Evolutionary conservation across 2,329 filamentous ascomycete genomes (phyloP).

Genomic region (Beauveria australis): DNA sequence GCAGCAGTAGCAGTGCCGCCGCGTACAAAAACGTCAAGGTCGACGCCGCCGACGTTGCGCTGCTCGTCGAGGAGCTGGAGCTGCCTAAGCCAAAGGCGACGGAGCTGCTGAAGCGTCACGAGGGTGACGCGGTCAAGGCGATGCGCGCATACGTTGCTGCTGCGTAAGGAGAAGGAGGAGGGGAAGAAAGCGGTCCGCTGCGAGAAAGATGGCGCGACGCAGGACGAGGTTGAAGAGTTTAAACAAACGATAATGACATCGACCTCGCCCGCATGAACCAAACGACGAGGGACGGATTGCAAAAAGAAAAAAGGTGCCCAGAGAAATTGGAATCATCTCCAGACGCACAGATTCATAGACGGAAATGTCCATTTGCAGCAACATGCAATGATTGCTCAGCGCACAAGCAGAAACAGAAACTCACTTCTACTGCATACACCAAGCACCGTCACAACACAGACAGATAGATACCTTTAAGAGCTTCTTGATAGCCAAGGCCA

Average conservation of each 20-base stretch:
- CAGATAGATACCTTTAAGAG: background rate
- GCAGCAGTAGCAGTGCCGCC: background rate
- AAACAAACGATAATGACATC: no score
- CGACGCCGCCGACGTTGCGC: conserved; percentile 59
- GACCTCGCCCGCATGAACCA: no score
- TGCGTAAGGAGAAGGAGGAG: conserved; percentile 1
- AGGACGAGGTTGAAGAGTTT: no score
- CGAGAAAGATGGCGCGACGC: no score
- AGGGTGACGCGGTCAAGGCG: conserved; percentile 61
- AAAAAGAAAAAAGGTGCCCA: background rate
- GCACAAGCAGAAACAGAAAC: background rate
- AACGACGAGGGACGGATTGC: no score
- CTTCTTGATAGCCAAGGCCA: background rate
- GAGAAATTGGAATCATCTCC: background rate
- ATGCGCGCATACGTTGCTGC: conserved; percentile 47
- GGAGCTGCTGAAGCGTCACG: conserved; percentile 62
- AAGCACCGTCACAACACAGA: background rate
- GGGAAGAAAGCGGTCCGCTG: background rate
- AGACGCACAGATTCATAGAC: background rate
- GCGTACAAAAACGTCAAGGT: conserved; percentile 61
- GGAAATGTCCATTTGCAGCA: background rate
- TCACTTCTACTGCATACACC: background rate
- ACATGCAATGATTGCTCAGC: background rate
- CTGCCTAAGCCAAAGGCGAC: conserved; percentile 64
- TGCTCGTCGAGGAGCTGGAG: conserved; percentile 67